Evolutionary conservation across 345 rosid species (phyloP), one percentile per base, ranked within the genome.

Genomic region (Gossypium turneri): DNA sequence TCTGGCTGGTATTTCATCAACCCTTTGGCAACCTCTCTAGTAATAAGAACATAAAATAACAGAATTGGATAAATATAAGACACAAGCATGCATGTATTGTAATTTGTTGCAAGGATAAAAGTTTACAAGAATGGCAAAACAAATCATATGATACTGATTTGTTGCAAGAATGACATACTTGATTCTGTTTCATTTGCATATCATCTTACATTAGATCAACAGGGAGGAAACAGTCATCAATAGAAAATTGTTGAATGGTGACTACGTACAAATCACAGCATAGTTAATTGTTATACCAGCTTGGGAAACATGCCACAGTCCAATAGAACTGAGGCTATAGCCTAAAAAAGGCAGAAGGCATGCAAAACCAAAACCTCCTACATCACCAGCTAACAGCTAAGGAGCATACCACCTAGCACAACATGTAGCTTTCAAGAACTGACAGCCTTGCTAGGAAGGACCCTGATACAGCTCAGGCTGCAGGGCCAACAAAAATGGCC

Each of bases 1-100:
- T 96, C 94, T 1, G 99, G 99, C 84, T 90, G 90, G 84, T 96
- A 96, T 76, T 96, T 96, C 99, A 96, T 92, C 79, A 96, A 84
- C 66, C 99, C 99, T 82, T 90, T 91, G 16, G 99, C 98, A 67
- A 96, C 90, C 85, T 96, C 99, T 73, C 99, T 96, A 79, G 41
- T 24, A n/a, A 29, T 70, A 83, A 70, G 65, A 70, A 55, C 17
- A 27, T 22, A 76, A 56, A 50, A 77, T 74, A 75, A 68, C 15
- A 41, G 45, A 44, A 44, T 12, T 9, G 7, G 63, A 13, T 24
- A 59, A 59, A 25, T 59, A 59, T 25, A 59, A 59, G 13, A 13
- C 41, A 12, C 38, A 24, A 59, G 41, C n/a, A 12, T 25, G 34
- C 61, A 57, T 57, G 4, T 25, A 19, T 12, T 53, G 17, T 53